These are phyloP conservation scores for Wickerhamiella spandovensis DNA, from an alignment of 805 yeast species.

Conservation along the genomic window DNA sequence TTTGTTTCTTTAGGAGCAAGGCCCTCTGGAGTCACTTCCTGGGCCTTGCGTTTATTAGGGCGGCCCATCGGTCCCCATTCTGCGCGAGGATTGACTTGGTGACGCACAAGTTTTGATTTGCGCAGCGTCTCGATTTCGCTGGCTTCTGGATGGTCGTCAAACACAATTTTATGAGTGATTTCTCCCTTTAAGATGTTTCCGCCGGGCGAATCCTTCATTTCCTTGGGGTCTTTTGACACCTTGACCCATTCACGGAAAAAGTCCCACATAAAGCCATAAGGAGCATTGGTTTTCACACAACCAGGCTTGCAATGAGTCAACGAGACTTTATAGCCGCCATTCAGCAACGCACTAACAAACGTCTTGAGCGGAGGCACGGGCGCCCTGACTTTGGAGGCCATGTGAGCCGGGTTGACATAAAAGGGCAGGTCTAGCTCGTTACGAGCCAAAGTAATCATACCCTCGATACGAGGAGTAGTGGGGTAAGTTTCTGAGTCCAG, in stretches of 20 bases:
- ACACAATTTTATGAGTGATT: conserved; percentile 29
- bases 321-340: conserved; percentile 69
- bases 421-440: conserved; percentile 61
- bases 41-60: conserved; percentile 9
- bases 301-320: conserved; percentile 82
- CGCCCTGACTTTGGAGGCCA: conserved; percentile 63
- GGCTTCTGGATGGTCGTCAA: conserved; percentile 46
- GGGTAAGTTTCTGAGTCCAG: conserved; percentile 50
- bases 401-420: conserved; percentile 66
- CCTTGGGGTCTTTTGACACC: conserved; percentile 5
- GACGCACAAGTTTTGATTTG: conserved; percentile 69
- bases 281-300: conserved; percentile 80
- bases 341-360: conserved; percentile 69
- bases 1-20: not conserved
- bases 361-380: conserved; percentile 70
- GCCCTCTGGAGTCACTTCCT: not conserved
- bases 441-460: conserved; percentile 78
- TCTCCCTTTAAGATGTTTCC: conserved; percentile 19
- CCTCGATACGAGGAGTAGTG: conserved; percentile 73
- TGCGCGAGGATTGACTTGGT: conserved; percentile 82
- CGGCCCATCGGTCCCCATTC: conserved; percentile 96
- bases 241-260: conserved; percentile 50
- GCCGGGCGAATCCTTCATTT: conserved; percentile 25
- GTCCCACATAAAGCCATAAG: conserved; percentile 67
- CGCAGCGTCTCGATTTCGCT: conserved; percentile 46